Percentiles rank a stretch among this genome's conserved stretches.
Conservation (phyloP, 305 asterid genomes). For the Caryopteris hybrid region DNA sequence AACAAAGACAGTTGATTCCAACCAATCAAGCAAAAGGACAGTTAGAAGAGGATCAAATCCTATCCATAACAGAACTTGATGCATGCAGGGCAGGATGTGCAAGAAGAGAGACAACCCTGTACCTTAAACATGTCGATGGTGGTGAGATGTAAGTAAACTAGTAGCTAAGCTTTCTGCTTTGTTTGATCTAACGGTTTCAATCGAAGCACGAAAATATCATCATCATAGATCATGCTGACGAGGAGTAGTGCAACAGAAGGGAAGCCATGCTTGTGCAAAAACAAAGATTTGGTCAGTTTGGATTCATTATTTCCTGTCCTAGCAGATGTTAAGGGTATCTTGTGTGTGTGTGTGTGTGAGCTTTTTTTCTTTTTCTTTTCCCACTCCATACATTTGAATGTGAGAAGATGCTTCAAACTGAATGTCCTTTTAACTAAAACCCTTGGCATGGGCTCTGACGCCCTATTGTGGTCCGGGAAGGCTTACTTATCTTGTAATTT, state of each 20-base stretch:
- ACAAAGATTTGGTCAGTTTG: slow-evolving; percentile 10
- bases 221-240: background rate
- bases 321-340: background rate
- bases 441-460: too few relatives aligned
- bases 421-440: too few relatives aligned
- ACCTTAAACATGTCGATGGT: too few relatives aligned
- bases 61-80: slow-evolving; percentile 67
- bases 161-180: background rate
- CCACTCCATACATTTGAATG: slow-evolving; percentile 14
- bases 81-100: background rate
- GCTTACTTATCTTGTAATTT: too few relatives aligned
- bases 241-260: slow-evolving; percentile 5
- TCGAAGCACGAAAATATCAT: background rate
- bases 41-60: slow-evolving; percentile 79
- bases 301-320: slow-evolving; percentile 13
- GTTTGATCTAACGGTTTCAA: background rate
- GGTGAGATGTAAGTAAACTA: too few relatives aligned
- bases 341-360: too few relatives aligned
- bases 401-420: too few relatives aligned
- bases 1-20: slow-evolving; percentile 33
- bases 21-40: slow-evolving; percentile 57
- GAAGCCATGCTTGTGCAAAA: background rate
- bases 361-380: background rate
- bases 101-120: too few relatives aligned
- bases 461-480: too few relatives aligned